Base-by-base conservation (phyloP, 2,329 filamentous ascomycete genomes). In the Aureobasidium melanogenum region DNA sequence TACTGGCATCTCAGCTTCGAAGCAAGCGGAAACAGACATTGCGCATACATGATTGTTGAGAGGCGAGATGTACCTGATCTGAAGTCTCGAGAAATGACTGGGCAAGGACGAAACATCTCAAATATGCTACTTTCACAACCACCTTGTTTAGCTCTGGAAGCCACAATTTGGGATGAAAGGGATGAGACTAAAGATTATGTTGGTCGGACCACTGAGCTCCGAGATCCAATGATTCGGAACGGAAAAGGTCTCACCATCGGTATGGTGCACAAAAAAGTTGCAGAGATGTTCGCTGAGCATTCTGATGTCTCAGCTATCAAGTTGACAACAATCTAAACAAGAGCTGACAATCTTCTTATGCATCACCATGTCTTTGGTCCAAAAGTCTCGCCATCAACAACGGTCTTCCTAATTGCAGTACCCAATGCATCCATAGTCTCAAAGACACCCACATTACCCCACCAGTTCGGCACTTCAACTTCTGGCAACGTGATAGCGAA, bases 391-490 rank as follows among this genome's bases (percentile, higher is more conserved):
- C 51, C 51, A 15, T 55, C 38, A 17, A 24, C 38, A 22, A 55
- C 51, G 24, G 51, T 55, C 24, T 55, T 55, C 24, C 51, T 32
- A 6, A 55, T 55, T 5, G 26, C 51, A 19, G 51, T 55, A 5
- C 51, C 51, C 38, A 55, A 43, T 15, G 51, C 24, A 55, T 55
- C 51, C 51, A 55, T 55, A 0, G 36, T 55, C 26, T 55, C 36
- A 55, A 55, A 55, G 8, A 55, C 51, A 28, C 26, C 51, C 17
- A 55, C 51, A 22, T 55, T 55, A 14, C 51, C 51, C 51, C 51
- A 55, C 51, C 51, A 55, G 14, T 10, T 12, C 5, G 51, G 51
- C 5, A 55, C 51, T 4, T 22, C 17, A n/a, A 55, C 36, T 17
- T 55, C 51, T 2, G 51, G 51, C 36, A 55, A 8, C 1, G 51